Conservation (phyloP, 2,329 filamentous ascomycete species). For the Colletotrichum graminicola region DNA sequence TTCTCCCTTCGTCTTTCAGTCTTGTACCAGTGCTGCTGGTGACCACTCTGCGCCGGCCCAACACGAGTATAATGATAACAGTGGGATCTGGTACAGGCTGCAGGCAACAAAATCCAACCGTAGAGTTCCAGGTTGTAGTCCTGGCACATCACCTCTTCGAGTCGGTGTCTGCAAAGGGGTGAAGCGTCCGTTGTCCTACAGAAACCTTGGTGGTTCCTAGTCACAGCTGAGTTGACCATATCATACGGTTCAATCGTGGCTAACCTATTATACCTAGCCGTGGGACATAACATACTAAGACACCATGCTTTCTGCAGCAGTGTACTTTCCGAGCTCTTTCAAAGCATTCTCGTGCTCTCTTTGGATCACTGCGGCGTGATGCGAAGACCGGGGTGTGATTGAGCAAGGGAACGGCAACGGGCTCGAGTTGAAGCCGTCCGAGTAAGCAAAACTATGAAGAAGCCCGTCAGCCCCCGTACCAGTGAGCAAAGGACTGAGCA, state of each 20-base stretch:
- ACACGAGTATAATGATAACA: not conserved
- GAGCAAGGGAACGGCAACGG: slow-evolving; percentile 57
- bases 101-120: not conserved
- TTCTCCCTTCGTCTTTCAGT: too few species aligned
- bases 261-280: too few species aligned
- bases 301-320: slow-evolving; percentile 42
- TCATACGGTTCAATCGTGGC: not conserved
- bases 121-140: not conserved
- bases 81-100: not conserved
- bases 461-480: not conserved
- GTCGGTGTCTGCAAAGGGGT: too few species aligned
- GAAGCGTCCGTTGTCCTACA: too few species aligned
- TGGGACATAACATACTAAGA: slow-evolving; percentile 24
- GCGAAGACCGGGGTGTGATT: slow-evolving; percentile 52
- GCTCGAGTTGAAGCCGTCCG: slow-evolving; percentile 58
- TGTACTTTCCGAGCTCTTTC: slow-evolving; percentile 47
- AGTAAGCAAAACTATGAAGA: slow-evolving; percentile 53
- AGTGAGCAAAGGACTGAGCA: not conserved
- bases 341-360: slow-evolving; percentile 48
- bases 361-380: slow-evolving; percentile 50
- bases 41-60: too few species aligned
- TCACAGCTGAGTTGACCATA: not conserved
- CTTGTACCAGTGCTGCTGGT: not conserved
- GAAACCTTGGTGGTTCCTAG: too few species aligned
- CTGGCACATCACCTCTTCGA: too few species aligned